Evolutionary conservation across 306 rosid genomes (phyloP).

Genomic region (Castanopsis chinensis): DNA sequence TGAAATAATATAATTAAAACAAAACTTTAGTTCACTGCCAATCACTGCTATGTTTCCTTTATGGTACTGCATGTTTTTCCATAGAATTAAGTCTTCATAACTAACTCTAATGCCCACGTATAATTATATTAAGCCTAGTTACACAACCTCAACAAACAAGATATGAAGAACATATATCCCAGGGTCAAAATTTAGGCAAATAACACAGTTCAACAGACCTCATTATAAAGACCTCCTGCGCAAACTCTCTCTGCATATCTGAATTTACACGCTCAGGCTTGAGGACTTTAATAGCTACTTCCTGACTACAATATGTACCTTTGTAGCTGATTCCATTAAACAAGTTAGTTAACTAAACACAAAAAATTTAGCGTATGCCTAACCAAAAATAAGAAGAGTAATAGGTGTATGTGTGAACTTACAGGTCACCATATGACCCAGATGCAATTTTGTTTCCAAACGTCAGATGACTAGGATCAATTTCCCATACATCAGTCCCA

Average conservation of each 20-base stretch:
- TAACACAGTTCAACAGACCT: slow-evolving; percentile 48
- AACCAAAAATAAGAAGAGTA: not conserved
- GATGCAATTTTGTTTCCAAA: slow-evolving; percentile 83
- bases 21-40: too few relatives aligned
- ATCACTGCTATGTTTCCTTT: too few relatives aligned
- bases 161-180: slow-evolving; percentile 1
- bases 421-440: slow-evolving; percentile 95
- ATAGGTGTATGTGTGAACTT: slow-evolving; percentile 36
- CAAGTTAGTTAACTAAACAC: slow-evolving; percentile 19
- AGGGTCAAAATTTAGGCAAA: slow-evolving; percentile 3
- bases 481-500: slow-evolving; percentile 97
- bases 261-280: slow-evolving; percentile 79
- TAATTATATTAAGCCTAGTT: not conserved
- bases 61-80: not conserved
- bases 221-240: slow-evolving; percentile 94
- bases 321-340: slow-evolving; percentile 58
- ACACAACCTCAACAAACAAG: slow-evolving; percentile 9
- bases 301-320: slow-evolving; percentile 91
- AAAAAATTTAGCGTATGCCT: slow-evolving; percentile 4
- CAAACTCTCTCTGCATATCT: slow-evolving; percentile 86
- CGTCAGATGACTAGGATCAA: slow-evolving; percentile 72
- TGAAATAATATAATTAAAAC: too few relatives aligned
- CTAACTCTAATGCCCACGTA: too few relatives aligned
- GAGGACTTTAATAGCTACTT: slow-evolving; percentile 94
- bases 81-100: not conserved